Conservation (phyloP, 768 basidiomycete genomes). For the Tylopilus balloui region DNA sequence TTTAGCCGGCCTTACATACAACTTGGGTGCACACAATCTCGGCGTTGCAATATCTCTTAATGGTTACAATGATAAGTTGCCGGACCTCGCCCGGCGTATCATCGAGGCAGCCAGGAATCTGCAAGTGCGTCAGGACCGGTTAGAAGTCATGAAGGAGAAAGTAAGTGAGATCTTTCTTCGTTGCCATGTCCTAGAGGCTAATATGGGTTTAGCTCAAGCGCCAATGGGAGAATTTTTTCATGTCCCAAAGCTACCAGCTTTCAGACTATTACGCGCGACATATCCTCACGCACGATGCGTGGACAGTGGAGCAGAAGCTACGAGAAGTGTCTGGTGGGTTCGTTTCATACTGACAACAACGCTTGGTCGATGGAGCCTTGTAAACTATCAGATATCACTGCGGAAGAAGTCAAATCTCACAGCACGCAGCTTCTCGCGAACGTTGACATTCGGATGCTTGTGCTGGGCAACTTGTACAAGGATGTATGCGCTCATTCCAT, state of each 20-base stretch:
- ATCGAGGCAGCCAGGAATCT: constrained; percentile 63
- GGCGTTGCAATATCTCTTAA: constrained; percentile 64
- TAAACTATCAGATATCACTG: constrained; percentile 53
- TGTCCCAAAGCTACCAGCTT: constrained; percentile 76
- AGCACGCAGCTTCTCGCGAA: constrained; percentile 54
- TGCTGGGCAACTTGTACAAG: constrained; percentile 79
- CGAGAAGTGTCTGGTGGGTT: constrained; percentile 67
- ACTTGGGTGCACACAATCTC: constrained; percentile 54
- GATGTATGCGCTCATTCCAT: constrained; percentile 48
- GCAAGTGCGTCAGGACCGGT: constrained; percentile 61
- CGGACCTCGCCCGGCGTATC: constrained; percentile 67
- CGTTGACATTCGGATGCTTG: constrained; percentile 66
- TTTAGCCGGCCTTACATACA: constrained; percentile 82
- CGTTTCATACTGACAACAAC: background rate
- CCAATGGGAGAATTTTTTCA: constrained; percentile 82
- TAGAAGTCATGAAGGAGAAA: constrained; percentile 82
- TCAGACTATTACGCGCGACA: constrained; percentile 75
- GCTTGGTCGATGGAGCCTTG: background rate
- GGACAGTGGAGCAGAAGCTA: constrained; percentile 75
- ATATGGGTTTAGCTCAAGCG: constrained; percentile 52
- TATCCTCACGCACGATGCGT: constrained; percentile 64
- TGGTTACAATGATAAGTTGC: constrained; percentile 92
- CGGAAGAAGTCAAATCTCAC: constrained; percentile 65
- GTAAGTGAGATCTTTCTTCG: constrained; percentile 36
- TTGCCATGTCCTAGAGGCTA: background rate